Conservation (phyloP, 371 early-diverging fungal species). For the Apophysomyces sp. region DNA sequence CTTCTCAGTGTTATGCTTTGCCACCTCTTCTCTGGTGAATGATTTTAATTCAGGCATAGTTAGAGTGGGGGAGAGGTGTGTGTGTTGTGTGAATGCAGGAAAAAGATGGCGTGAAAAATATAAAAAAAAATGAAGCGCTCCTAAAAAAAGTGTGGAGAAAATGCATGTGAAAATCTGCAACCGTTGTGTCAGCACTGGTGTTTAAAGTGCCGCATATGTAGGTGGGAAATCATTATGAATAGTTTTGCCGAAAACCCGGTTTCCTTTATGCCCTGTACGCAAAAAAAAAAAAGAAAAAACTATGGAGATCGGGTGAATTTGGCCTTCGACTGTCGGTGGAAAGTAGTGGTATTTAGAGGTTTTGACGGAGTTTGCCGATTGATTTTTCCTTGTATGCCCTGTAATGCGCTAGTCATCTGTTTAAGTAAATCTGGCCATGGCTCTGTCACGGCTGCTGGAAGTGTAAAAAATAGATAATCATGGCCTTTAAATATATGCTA, state of each 20-base stretch:
- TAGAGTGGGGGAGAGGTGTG: neutral
- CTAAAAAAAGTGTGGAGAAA: constrained; percentile 1
- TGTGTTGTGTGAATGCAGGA: neutral
- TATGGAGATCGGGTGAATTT: neutral
- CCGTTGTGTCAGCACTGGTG: constrained; percentile 7
- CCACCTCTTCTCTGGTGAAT: constrained; percentile 77
- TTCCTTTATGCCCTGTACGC: neutral
- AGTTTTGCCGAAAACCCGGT: neutral
- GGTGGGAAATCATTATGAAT: neutral
- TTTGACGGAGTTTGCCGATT: neutral
- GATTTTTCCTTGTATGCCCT: neutral
- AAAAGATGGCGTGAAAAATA: neutral
- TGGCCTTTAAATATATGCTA: constrained; percentile 10
- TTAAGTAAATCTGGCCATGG: constrained; percentile 13
- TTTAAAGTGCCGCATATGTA: neutral
- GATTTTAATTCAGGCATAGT: constrained; percentile 38
- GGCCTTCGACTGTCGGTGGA: too few relatives aligned
- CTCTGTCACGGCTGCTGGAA: constrained; percentile 8
- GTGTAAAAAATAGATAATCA: constrained; percentile 16
- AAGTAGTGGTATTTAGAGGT: neutral
- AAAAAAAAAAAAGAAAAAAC: neutral
- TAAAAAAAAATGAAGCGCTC: neutral
- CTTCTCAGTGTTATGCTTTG: constrained; percentile 68
- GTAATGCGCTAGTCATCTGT: constrained; percentile 1
- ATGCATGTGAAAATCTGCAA: constrained; percentile 14